Evolutionary conservation across 176 grass and related monocot genomes (phyloP).

Genomic region (Typha latifolia): DNA sequence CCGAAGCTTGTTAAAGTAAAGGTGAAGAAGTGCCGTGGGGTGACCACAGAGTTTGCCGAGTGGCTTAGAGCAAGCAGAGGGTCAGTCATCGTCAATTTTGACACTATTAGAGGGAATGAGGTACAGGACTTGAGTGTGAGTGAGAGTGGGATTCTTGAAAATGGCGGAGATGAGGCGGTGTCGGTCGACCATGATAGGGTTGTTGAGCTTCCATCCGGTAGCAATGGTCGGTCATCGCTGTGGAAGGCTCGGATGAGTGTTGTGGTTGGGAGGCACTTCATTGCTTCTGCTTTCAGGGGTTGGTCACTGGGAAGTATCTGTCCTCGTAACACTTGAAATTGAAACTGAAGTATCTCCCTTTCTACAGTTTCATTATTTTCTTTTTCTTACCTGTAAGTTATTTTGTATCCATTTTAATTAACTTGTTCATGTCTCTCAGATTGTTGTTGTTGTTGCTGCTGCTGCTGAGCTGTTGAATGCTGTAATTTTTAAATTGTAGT

Average conservation of each 20-base stretch:
- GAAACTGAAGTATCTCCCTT: conserved; percentile 10
- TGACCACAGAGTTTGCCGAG: conserved; percentile 54
- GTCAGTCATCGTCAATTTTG: conserved; percentile 37
- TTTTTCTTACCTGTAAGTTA: no score
- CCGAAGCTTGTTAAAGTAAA: conserved; percentile 90
- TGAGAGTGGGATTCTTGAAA: conserved; percentile 38
- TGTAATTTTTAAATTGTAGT: no score
- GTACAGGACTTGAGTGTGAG: conserved; percentile 28
- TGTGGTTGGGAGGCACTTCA: not conserved
- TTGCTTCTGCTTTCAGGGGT: not conserved
- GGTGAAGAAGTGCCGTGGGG: conserved; percentile 78
- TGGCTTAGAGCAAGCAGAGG: conserved; percentile 46
- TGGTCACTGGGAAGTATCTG: not conserved
- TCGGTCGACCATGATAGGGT: conserved; percentile 30
- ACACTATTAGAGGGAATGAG: conserved; percentile 32
- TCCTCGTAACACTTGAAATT: not conserved
- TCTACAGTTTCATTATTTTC: no score
- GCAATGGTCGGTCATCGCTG: conserved; percentile 15
- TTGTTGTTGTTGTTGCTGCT: no score
- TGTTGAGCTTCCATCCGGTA: conserved; percentile 27
- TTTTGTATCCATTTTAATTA: no score
- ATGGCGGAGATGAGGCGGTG: conserved; percentile 22
- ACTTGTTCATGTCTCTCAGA: no score
- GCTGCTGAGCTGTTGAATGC: no score
- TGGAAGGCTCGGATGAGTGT: not conserved